These are phyloP conservation scores for Fusarium sp. DNA, from an alignment of 2,329 filamentous ascomycete genomes.

Conservation along the genomic window DNA sequence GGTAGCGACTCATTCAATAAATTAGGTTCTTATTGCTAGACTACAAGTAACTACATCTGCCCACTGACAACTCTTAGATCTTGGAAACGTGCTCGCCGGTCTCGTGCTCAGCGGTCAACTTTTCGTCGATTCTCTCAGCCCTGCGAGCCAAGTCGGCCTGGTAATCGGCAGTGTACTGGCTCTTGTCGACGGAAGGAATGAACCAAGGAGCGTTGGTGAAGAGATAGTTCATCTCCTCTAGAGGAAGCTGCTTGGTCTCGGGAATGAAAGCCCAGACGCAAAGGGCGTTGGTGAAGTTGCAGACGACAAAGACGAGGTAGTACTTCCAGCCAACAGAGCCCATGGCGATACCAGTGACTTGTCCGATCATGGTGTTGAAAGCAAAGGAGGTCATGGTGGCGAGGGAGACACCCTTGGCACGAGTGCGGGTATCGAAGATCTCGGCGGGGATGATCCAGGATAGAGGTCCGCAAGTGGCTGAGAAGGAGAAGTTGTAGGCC, in stretches of 20 bases:
- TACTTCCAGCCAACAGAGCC: slow-evolving; percentile 58
- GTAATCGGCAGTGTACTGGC: slow-evolving; percentile 30
- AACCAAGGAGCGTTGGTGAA: slow-evolving; percentile 61
- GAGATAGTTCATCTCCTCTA: slow-evolving; percentile 76
- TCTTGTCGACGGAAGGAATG: slow-evolving; percentile 17
- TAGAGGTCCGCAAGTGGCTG: slow-evolving; percentile 75
- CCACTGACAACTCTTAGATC: neutral
- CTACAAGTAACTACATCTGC: neutral
- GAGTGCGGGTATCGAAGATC: slow-evolving; percentile 81
- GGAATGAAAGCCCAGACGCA: slow-evolving; percentile 74
- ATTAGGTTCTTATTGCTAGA: neutral
- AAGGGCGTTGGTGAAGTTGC: slow-evolving; percentile 65
- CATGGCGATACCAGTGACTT: slow-evolving; percentile 48
- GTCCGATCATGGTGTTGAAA: slow-evolving; percentile 77
- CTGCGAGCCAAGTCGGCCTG: slow-evolving; percentile 66
- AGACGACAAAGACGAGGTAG: slow-evolving; percentile 62
- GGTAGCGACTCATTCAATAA: neutral
- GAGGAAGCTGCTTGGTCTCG: slow-evolving; percentile 71
- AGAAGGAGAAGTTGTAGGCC: slow-evolving; percentile 84
- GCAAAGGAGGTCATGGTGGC: slow-evolving; percentile 79
- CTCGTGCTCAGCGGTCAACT: slow-evolving; percentile 18
- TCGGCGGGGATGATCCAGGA: slow-evolving; percentile 72
- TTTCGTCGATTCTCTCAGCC: slow-evolving; percentile 48
- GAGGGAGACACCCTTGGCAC: slow-evolving; percentile 79
- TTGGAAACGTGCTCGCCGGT: slow-evolving; percentile 15